Evolutionary conservation across 2,329 filamentous ascomycete genomes (phyloP), one percentile per base, ranked within the genome.

Genomic region (Neopestalotiopsis rosae): DNA sequence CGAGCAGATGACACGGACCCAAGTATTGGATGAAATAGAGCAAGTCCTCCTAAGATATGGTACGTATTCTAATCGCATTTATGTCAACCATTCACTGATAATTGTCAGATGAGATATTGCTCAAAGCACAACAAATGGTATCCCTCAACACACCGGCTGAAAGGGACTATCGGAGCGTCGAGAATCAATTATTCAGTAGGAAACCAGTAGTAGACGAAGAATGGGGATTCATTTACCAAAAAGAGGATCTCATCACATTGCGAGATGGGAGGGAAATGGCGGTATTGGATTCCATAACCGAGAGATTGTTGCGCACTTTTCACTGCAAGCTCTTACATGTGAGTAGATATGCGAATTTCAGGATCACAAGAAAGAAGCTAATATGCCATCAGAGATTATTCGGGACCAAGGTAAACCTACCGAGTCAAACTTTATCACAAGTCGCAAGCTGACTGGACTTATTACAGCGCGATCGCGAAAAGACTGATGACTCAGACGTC

Each of bases 241-340:
- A 66, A 45, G 65, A 66, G 38, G 65, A 66, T n/a, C 32, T 66
- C 4, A 28, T 66, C n/a, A 66, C 65, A 7, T 2, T 66, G 9
- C 52, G 65, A 10, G 65, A 66, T n/a, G 65, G 65, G 4, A 32
- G 52, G 30, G 65, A 66, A n/a, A 66, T 66, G 65, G 65, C 65
- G 4, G n/a, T 66, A 3, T 28, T 66, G 4, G 65, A 66, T 12
- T 66, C 65, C n/a, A 24, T 66, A 17, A 66, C 65, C 20, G 65
- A 66, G 52, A 59, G 12, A 17, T 28, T 66, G 12, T 12, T 66
- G 12, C 65, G 34, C 6, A 45, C 65, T n/a, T 66, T 66, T 12
- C 65, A 59, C 4, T 66, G 65, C 9, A 32, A 52, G 17, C 4
- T 66, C n/a, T 4, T 66, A 2, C 64, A 66, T 10, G 64, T 58